Percentiles rank a stretch among this genome's conserved stretches.
Evolutionary conservation across 2,329 filamentous ascomycete species (phyloP).

Genomic region (Fusarium sp.): DNA sequence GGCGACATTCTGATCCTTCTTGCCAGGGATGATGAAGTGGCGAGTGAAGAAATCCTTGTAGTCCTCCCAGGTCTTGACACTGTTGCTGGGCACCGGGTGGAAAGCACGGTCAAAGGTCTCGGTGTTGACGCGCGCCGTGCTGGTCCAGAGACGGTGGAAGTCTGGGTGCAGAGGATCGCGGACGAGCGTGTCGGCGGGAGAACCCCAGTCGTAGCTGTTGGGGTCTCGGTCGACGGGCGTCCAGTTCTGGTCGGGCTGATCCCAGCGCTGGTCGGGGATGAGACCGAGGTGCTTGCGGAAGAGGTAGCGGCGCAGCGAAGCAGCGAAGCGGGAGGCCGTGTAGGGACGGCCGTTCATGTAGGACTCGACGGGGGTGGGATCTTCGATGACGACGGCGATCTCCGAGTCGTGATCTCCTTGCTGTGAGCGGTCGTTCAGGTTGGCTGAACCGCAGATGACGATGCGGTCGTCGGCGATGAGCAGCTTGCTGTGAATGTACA

Average conservation of each 20-base stretch:
- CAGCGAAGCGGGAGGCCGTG: constrained; percentile 77
- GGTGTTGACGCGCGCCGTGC: constrained; percentile 79
- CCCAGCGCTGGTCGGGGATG: constrained; percentile 76
- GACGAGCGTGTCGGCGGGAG: constrained; percentile 72
- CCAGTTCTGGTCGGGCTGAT: constrained; percentile 76
- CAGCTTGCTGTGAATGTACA: constrained; percentile 73
- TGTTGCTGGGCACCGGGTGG: constrained; percentile 77
- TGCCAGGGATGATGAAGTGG: constrained; percentile 69
- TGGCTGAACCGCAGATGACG: constrained; percentile 79
- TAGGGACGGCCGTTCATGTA: constrained; percentile 78
- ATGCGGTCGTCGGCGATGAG: constrained; percentile 84
- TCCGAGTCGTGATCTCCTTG: constrained; percentile 87
- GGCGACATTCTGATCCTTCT: constrained; percentile 61
- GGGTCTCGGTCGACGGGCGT: constrained; percentile 74
- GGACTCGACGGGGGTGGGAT: constrained; percentile 73
- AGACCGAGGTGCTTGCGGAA: constrained; percentile 93
- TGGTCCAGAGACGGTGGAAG: constrained; percentile 77
- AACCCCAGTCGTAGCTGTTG: constrained; percentile 79
- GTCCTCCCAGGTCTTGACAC: constrained; percentile 74
- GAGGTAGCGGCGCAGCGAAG: constrained; percentile 82
- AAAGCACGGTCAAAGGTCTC: constrained; percentile 83
- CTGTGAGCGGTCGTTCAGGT: constrained; percentile 73
- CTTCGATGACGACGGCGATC: constrained; percentile 89
- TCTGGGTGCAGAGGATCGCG: constrained; percentile 74
- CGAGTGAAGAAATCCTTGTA: constrained; percentile 76